A percentile compares a stretch with the other conserved stretches of the same genome.
These are phyloP conservation scores for Fraxinus sp. DNA, from an alignment of 305 asterid species.

Conservation along the genomic window DNA sequence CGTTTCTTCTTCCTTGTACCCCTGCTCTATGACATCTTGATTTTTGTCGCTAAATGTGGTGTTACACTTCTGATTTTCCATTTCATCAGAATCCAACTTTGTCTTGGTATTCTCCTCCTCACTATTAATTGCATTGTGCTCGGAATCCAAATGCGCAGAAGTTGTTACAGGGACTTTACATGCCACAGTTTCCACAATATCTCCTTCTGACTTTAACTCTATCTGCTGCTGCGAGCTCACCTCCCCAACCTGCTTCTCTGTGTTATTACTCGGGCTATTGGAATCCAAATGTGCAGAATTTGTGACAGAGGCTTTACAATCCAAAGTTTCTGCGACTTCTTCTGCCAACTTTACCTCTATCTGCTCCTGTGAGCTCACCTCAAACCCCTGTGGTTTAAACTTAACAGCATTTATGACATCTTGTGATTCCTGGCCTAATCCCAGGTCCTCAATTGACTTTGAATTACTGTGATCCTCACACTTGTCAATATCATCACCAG, in stretches of 20 bases:
- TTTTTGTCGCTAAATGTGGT: constrained; percentile 10
- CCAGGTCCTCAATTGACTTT: constrained; percentile 19
- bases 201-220: constrained; percentile 16
- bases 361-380: constrained; percentile 13
- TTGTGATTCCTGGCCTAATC: constrained; percentile 27
- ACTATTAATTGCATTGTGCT: constrained; percentile 17
- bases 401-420: constrained; percentile 27
- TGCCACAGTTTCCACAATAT: constrained; percentile 24
- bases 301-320: constrained; percentile 7
- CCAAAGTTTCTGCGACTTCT: constrained; percentile 3
- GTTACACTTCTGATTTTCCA: constrained; percentile 27
- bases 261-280: not conserved
- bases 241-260: constrained; percentile 19
- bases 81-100: constrained; percentile 25
- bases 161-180: constrained; percentile 20
- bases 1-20: constrained; percentile 30
- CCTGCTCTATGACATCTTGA: constrained; percentile 29
- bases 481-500: constrained; percentile 19
- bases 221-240: constrained; percentile 21
- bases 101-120: constrained; percentile 27
- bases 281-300: constrained; percentile 3
- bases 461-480: constrained; percentile 21
- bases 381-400: not conserved
- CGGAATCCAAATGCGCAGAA: constrained; percentile 29
- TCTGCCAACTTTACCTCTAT: not conserved